A percentile compares a stretch with the other conserved stretches of the same genome.
These are phyloP conservation scores for Kitagawia praeruptora DNA, from an alignment of 129 eudicot species.

Conservation along the genomic window DNA sequence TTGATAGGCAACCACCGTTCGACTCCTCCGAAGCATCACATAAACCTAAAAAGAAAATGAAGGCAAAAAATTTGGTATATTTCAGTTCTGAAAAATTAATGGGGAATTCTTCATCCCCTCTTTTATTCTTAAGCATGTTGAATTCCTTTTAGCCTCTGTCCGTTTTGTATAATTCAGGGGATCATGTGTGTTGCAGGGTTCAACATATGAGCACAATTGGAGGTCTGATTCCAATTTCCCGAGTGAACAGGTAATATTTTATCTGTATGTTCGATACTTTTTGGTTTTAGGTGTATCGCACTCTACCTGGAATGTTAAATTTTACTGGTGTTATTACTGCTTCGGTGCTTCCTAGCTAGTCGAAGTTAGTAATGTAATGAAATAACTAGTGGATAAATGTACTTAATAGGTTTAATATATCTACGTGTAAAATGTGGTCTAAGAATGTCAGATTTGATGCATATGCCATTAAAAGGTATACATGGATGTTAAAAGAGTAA, in stretches of 20 bases:
- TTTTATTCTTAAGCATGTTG: neutral
- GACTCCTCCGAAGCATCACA: constrained; percentile 62
- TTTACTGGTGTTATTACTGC: neutral
- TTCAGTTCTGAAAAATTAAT: neutral
- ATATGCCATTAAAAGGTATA: neutral
- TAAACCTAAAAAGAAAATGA: constrained; percentile 88
- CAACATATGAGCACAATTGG: constrained; percentile 66
- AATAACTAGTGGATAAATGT: neutral
- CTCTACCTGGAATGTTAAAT: neutral
- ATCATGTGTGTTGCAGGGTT: constrained; percentile 37
- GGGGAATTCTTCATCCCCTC: neutral
- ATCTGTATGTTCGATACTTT: neutral
- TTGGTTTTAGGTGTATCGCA: neutral
- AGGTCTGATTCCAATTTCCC: constrained; percentile 56
- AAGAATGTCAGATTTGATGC: neutral
- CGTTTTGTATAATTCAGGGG: neutral
- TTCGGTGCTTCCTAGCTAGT: neutral
- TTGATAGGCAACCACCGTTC: constrained; percentile 58
- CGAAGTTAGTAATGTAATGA: neutral
- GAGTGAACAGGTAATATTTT: constrained; percentile 61
- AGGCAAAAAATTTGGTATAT: constrained; percentile 60
- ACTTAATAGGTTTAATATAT: neutral
- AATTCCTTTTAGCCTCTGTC: neutral
- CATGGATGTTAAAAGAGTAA: neutral
- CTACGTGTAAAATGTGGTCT: neutral